phyloP scores from a whole-genome alignment of 345 rosid species.

The Arabidopsis arenosa region DNA sequence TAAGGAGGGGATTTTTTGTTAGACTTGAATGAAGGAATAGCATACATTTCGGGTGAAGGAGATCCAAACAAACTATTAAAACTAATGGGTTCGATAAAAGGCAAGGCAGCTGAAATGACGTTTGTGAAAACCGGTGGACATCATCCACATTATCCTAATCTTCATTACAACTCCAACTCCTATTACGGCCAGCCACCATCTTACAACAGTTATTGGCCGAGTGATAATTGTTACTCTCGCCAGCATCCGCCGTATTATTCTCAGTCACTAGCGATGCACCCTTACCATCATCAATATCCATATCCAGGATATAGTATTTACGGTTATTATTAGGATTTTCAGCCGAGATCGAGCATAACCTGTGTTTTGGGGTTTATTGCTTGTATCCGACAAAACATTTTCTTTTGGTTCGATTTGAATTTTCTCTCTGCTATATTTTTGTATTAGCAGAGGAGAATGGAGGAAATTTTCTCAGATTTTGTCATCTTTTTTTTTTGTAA shows the following conservation, averaged over 20 bases:
- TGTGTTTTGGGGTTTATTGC: slow-evolving; percentile 20
- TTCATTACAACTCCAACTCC: not conserved
- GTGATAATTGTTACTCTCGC: not conserved
- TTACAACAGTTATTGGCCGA: not conserved
- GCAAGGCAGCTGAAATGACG: slow-evolving; percentile 14
- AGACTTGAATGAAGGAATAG: not conserved
- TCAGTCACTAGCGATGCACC: not conserved
- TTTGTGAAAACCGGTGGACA: slow-evolving; percentile 8
- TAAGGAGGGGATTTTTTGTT: slow-evolving; percentile 1
- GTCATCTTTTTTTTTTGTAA: not conserved
- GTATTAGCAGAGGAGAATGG: not conserved
- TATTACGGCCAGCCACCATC: not conserved
- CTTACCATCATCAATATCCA: not conserved
- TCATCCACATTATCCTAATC: not conserved
- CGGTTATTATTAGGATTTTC: slow-evolving; percentile 5
- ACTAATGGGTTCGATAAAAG: slow-evolving; percentile 11
- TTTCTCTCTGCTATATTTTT: not conserved
- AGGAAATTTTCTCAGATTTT: not conserved
- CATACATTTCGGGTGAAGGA: slow-evolving; percentile 23
- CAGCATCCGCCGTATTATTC: not conserved
- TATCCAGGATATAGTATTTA: not conserved
- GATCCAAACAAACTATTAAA: slow-evolving; percentile 12
- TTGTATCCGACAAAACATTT: not conserved
- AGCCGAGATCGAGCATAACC: not conserved
- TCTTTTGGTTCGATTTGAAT: not conserved